These are phyloP conservation scores for Verticillium isaacii DNA, from an alignment of 2,329 filamentous ascomycete genomes.

Conservation along the genomic window DNA sequence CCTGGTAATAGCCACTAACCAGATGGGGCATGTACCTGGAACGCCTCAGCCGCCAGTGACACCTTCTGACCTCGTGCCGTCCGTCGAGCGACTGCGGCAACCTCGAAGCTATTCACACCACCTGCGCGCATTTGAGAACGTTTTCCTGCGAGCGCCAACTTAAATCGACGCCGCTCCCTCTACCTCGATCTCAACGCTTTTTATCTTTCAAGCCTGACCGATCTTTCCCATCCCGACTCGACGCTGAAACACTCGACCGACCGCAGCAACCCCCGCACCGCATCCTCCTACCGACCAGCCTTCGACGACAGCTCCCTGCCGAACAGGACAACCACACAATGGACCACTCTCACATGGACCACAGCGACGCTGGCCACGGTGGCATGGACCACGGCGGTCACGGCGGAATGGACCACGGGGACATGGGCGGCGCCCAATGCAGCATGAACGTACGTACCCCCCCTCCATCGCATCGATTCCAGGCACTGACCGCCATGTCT, in stretches of 20 bases:
- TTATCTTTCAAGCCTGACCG: not conserved
- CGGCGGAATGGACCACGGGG: conserved; percentile 43
- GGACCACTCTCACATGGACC: conserved; percentile 34
- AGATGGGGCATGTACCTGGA: not conserved
- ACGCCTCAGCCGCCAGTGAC: not conserved
- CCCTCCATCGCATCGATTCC: not conserved
- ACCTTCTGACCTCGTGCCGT: not conserved
- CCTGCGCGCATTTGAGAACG: conserved; percentile 36
- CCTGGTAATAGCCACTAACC: not conserved
- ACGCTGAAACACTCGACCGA: not conserved
- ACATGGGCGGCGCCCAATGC: conserved; percentile 64
- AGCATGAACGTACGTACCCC: conserved; percentile 75
- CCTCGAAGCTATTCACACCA: not conserved
- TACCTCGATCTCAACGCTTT: not conserved
- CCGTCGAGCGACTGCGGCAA: not conserved
- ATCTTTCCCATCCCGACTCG: not conserved
- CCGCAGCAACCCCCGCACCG: not conserved
- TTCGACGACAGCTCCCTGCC: not conserved
- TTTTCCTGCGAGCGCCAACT: conserved; percentile 17
- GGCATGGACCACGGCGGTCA: conserved; percentile 27
- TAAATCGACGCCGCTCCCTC: not conserved
- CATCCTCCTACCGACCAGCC: not conserved
- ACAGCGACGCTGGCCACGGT: conserved; percentile 18
- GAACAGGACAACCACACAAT: conserved; percentile 19
- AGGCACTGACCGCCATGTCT: no score